Evolutionary conservation across 2,329 filamentous ascomycete genomes (phyloP), one percentile per base, ranked within the genome.

Genomic region (Hypoxylon sp.): DNA sequence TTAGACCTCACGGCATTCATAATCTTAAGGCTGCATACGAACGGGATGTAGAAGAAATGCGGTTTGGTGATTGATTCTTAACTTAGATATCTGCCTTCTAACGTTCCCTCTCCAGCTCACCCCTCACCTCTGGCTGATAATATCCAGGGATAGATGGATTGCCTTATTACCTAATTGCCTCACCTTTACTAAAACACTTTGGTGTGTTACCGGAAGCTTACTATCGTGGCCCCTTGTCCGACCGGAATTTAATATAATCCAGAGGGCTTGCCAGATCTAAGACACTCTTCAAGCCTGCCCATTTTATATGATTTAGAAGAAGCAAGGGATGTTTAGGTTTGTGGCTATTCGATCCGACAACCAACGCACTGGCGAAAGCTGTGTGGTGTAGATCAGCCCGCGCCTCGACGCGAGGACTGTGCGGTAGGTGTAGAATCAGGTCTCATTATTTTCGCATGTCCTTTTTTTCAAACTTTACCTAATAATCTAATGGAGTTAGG

Each of bases 1-100:
- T 62, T 69, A 70, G 66, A 69, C 71, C 71, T 73, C 71, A 46
- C 69, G 71, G 71, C 56, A 61, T 65, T 64, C 61, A 49, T 17
- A 50, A 20, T 48, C 37, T 35, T 33, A 57, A 42, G 42, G 13
- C 40, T 59, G 31, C 40, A 49, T 62, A 22, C 22, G 40, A 53
- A 54, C n/a, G 42, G 30, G 6, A 42, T 30, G 31, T 54, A 56
- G 4, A 20, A 10, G 14, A 51, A 27, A 31, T 49, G 35, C 6
- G 13, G 17, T 2, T 42, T 46, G 53, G 37, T 58, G 42, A 31
- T 33, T 46, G 2, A 25, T 13, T 11, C 22, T 31, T n/a, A 30
- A 30, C 25, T 30, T 25, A 22, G 3, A 4, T 49, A n/a, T n/a
- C n/a, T 49, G 11, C n/a, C 17, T 40, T 17, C 37, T 40, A 7